These are phyloP conservation scores for Claviceps arundinis DNA, from an alignment of 2,329 filamentous ascomycete genomes.

Conservation along the genomic window DNA sequence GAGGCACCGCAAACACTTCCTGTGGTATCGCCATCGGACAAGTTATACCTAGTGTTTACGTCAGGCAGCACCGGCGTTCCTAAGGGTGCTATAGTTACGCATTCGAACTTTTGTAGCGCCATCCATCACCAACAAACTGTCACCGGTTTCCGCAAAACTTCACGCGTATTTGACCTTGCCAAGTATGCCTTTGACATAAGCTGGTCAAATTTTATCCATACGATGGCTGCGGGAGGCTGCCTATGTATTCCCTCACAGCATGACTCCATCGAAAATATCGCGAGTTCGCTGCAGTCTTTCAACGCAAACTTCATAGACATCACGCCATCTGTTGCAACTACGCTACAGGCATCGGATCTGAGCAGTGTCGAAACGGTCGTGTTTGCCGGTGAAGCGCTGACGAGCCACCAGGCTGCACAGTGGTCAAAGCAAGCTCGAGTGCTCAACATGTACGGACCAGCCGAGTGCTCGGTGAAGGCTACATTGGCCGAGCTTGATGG, in stretches of 20 bases:
- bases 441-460: constrained; percentile 8
- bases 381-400: constrained; percentile 3
- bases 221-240: constrained; percentile 31
- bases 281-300: neutral
- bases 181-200: constrained; percentile 39
- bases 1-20: neutral
- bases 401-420: neutral
- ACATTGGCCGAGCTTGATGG: neutral
- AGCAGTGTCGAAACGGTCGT: neutral
- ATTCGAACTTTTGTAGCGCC: constrained; percentile 7
- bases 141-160: constrained; percentile 5
- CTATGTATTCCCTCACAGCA: constrained; percentile 31
- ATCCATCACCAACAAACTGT: constrained; percentile 6
- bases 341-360: neutral
- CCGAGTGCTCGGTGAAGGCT: constrained; percentile 6
- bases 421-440: constrained; percentile 11
- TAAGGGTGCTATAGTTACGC: constrained; percentile 10
- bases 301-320: constrained; percentile 2
- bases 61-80: constrained; percentile 8
- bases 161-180: constrained; percentile 27
- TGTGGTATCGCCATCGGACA: neutral
- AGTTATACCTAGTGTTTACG: constrained; percentile 7
- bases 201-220: constrained; percentile 36
- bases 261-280: neutral
- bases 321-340: constrained; percentile 4